Evolutionary conservation across 2,329 filamentous ascomycete genomes (phyloP).

Genomic region (Calcarisporium arbuscula): DNA sequence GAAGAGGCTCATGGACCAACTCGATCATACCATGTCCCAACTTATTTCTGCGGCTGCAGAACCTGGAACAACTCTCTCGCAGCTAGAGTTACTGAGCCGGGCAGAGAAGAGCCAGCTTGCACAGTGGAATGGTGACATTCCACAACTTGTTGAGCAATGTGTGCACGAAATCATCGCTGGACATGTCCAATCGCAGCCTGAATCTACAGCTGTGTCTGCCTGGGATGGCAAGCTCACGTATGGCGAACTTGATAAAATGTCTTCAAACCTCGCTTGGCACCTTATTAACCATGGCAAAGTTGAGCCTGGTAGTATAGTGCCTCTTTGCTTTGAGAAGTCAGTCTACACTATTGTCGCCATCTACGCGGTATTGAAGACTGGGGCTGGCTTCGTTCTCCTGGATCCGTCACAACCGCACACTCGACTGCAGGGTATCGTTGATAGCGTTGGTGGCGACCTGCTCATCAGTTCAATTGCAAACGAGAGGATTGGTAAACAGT

Average conservation of each 20-base stretch:
- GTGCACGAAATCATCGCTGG: slow-evolving; percentile 15
- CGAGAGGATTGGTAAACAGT: slow-evolving; percentile 28
- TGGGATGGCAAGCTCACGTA: slow-evolving; percentile 7
- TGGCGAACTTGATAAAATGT: slow-evolving; percentile 5
- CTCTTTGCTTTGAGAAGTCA: slow-evolving; percentile 12
- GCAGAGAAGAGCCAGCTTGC: too few species aligned
- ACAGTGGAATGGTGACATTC: slow-evolving; percentile 2
- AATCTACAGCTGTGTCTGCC: slow-evolving; percentile 3
- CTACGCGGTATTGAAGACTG: slow-evolving; percentile 19
- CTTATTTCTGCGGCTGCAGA: too few species aligned
- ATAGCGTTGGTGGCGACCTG: slow-evolving; percentile 32
- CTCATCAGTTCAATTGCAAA: slow-evolving; percentile 35
- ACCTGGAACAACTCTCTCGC: too few species aligned
- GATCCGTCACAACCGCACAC: slow-evolving; percentile 41
- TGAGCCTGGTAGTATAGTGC: not conserved
- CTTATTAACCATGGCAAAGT: slow-evolving; percentile 1
- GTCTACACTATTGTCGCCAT: slow-evolving; percentile 13
- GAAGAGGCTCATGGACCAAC: slow-evolving; percentile 1
- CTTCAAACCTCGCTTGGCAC: not conserved
- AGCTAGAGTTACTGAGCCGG: too few species aligned
- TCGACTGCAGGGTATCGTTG: slow-evolving; percentile 36
- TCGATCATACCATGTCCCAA: slow-evolving; percentile 1
- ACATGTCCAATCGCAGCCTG: slow-evolving; percentile 12
- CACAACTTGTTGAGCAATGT: slow-evolving; percentile 4
- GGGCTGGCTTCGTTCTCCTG: slow-evolving; percentile 17